Base-by-base conservation (phyloP, 1,139 yeast genomes). In the Geotrichum klebahnii region DNA sequence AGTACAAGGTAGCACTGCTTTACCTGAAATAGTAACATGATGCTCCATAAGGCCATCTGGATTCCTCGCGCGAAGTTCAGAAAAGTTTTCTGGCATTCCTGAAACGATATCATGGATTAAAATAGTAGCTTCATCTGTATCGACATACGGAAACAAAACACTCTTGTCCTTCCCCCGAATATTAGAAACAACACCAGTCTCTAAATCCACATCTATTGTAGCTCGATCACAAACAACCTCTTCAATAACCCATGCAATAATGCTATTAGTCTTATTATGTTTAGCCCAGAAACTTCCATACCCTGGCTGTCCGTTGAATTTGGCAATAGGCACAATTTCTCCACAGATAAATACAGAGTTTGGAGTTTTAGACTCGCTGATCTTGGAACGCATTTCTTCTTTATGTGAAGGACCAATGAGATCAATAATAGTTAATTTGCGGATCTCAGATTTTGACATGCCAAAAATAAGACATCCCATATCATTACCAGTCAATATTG, bases 401-500 rank as follows among this genome's bases (percentile, higher is more conserved):
- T 58, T 59, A 33, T 84, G 81, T 59, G 84, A 83, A 0, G 86
- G 83, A 12, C 89, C 86, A 32, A 89, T 80, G 55, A 88, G 74
- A 64, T 87, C 95, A 71, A 86, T 73, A 40, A 90, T 72, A 0
- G 88, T 78, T 48, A 84, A 67, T 16, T 82, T 75, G 43, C 77
- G 76, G 44, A 89, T 72, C 45, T 83, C 81, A 29, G 72, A 73
- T 60, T 81, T 80, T 53, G 86, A 80, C 9, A 85, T 80, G 16
- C 96, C 97, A 70, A 89, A 86, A 73, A 86, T 81, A 56, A 88
- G 74, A 62, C 95, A 85, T 0, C 96, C 96, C 59, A 88, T 72
- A 67, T 90, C 97, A 62, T 90, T 90, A 6, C 95, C 90, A 5
- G 95, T 90, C 59, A 80, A 79, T 42, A 90, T 78, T 19, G 74